Conservation (phyloP, 352 stramenopile species). For the Phytopythium kandeliae region DNA sequence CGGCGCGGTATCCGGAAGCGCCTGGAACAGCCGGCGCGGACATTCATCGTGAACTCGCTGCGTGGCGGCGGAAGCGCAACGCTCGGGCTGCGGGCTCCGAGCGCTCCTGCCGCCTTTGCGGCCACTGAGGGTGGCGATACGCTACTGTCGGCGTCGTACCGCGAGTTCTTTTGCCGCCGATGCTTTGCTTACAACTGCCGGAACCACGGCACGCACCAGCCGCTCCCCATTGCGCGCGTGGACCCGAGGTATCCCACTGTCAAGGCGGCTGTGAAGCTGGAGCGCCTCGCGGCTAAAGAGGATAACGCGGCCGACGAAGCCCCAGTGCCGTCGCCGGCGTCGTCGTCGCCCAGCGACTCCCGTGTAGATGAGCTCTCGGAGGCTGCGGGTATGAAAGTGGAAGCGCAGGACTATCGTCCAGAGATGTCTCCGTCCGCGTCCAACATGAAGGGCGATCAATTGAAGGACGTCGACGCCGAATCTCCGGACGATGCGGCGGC, state of each 20-base stretch:
- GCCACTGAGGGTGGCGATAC: not conserved
- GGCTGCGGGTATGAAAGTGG: not conserved
- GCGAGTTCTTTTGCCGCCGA: constrained; percentile 65
- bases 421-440: not conserved
- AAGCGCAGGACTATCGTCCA: not conserved
- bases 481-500: constrained; percentile 1
- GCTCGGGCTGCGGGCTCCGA: constrained; percentile 8
- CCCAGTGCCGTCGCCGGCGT: not conserved
- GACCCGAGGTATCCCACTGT: constrained; percentile 55
- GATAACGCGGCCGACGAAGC: not conserved
- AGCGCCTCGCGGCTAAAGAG: constrained; percentile 11
- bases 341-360: not conserved
- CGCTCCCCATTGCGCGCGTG: constrained; percentile 27
- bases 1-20: constrained; percentile 17
- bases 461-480: not conserved
- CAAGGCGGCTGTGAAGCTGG: constrained; percentile 34
- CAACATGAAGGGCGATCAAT: not conserved
- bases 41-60: constrained; percentile 27
- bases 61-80: constrained; percentile 1
- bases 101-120: not conserved
- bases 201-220: constrained; percentile 57
- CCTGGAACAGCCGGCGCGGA: constrained; percentile 19
- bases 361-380: not conserved
- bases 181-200: constrained; percentile 75
- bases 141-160: constrained; percentile 23